A percentile compares a stretch with the other conserved stretches of the same genome.
phyloP scores from a whole-genome alignment of 805 yeast genomes.

The Candida gorgasii region DNA sequence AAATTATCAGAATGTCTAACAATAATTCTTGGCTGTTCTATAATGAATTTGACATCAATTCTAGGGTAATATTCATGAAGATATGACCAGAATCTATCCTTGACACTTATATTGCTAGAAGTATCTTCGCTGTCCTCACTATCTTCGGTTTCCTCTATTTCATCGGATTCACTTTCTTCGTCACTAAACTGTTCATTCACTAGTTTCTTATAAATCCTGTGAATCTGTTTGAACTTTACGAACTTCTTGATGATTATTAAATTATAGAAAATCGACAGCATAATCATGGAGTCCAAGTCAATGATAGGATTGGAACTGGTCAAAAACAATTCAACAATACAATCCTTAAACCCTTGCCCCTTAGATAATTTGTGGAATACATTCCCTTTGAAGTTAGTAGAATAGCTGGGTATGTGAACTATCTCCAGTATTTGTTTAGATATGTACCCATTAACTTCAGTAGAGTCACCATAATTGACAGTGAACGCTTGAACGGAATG shows the following conservation, averaged over 20 bases:
- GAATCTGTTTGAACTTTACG: conserved; percentile 21
- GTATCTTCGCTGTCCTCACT: no score
- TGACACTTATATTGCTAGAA: conserved; percentile 15
- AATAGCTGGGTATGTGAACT: conserved; percentile 33
- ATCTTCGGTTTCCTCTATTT: conserved; percentile 1
- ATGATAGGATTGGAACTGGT: conserved; percentile 41
- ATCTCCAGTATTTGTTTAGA: conserved; percentile 11
- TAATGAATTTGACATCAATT: conserved; percentile 27
- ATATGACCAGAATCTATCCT: conserved; percentile 20
- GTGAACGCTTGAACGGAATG: conserved; percentile 33
- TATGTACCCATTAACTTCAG: conserved; percentile 27
- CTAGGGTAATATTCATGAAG: conserved; percentile 35
- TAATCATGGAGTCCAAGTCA: conserved; percentile 35
- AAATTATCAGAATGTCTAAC: conserved; percentile 18
- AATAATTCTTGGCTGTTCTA: conserved; percentile 36
- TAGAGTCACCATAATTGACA: conserved; percentile 21
- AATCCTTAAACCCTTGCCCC: conserved; percentile 38
- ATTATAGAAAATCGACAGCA: conserved; percentile 35
- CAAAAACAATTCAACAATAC: conserved; percentile 37
- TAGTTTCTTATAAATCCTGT: conserved; percentile 8
- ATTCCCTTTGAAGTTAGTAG: conserved; percentile 37
- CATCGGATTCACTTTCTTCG: conserved; percentile 5
- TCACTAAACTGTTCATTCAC: conserved; percentile 6
- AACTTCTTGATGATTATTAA: conserved; percentile 30
- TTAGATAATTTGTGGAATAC: conserved; percentile 30